Base-by-base conservation (phyloP, 768 basidiomycete genomes). In the Tricholoma saponaceum region DNA sequence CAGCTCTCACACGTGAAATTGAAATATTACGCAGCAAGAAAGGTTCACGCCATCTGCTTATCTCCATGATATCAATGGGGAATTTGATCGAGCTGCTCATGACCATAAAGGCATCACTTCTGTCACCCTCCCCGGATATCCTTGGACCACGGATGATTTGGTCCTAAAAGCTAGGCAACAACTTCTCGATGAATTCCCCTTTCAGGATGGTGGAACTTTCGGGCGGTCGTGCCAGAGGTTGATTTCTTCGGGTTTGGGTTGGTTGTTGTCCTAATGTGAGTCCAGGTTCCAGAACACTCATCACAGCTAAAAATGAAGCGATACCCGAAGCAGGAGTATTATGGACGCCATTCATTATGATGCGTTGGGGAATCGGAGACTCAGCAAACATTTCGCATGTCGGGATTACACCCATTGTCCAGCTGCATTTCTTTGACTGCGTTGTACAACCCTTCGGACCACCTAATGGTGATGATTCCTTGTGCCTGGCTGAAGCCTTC, bases 361-460 rank as follows among this genome's bases (percentile, higher is more conserved):
- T 67, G 43, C 55, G 58, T 10, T 66, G 65, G 9, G 67, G 67
- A 22, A 69, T 69, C 30, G 64, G 66, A 8, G 56, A 62, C 25
- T 9, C 37, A 6, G 23, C 23, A 13, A 58, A 64, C 5, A 46
- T 67, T 13, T 33, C 28, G 16, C 35, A 44, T 16, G 47, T 61
- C 16, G 65, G 65, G 13, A 67, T 74, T 51, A 37, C 61, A n/a
- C 43, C 68, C 5, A 35, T 70, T 23, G 61, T 70, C 26, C 52
- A 71, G 37, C 52, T 66, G 16, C 67, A 72, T 13, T 60, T 62
- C 41, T 67, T 74, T 18, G 72, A 72, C 6, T 59, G 64, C n/a
- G n/a, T n/a, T n/a, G n/a, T n/a, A n/a, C 51, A 66, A 70, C 50
- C 49, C 73, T 49, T 58, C 62, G 16, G 71, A 71, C 57, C 71